Evolutionary conservation across 164 flowering plant species (phyloP), one percentile per base, ranked within the genome.

Genomic region (Pachysandra terminalis): DNA sequence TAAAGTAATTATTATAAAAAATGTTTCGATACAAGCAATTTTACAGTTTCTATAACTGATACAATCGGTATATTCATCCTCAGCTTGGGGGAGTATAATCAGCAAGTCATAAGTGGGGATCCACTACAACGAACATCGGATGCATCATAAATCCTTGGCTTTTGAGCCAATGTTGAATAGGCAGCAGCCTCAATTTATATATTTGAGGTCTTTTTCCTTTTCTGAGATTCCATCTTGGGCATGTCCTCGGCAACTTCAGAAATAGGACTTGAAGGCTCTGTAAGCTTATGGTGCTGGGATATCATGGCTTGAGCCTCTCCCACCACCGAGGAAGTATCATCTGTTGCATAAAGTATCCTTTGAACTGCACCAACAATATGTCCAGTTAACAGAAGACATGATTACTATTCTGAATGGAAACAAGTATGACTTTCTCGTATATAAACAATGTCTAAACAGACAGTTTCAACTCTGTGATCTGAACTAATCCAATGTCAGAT

Each of bases 391-490:
- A 67, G 26, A 51, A 5, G 49, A 19, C 13, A 19, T 0, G 27
- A 32, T 32, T 32, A 7, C 37, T 7, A n/a, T n/a, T n/a, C n/a
- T n/a, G n/a, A n/a, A n/a, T n/a, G n/a, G n/a, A n/a, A 7, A 32
- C 37, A 32, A 32, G 3, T 32, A 32, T 32, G 7, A 32, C 7
- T 24, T 57, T 45, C 1, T 15, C 17, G 10, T 45, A 45, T 1
- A 10, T 45, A 45, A 3, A 15, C 10, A 5, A 45, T 6, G 35
- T n/a, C n/a, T n/a, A n/a, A 24, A 45, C 82, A 3, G 89, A 87
- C 51, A 93, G 83, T 79, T 96, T 96, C 80, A 96, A 61, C 81
- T 91, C 97, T 5, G 98, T 96, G 59, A 96, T 87, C 99, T 96
- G 93, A 13, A n/a, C n/a, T n/a, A n/a, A 24, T 24, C 22, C 57